Percentiles rank a stretch among this genome's conserved stretches.
Conservation (phyloP, 441 rosid genomes). For the Arabidopsis hybrid region DNA sequence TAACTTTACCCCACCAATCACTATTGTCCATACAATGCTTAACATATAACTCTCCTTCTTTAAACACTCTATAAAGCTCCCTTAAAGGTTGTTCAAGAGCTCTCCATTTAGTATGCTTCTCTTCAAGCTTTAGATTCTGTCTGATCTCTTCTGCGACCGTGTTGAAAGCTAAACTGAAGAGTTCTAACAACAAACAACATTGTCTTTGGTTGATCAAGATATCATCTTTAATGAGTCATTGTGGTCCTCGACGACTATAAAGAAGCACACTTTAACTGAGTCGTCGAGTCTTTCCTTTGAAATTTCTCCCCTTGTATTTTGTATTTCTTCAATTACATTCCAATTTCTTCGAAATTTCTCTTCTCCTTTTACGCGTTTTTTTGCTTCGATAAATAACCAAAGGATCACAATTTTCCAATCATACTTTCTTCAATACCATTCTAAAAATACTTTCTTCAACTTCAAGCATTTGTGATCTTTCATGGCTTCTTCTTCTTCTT, state of each 20-base stretch:
- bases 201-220: conserved; percentile 76
- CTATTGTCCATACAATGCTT: conserved; percentile 72
- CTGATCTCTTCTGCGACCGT: conserved; percentile 77
- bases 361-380: not conserved
- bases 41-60: conserved; percentile 84
- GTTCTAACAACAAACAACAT: conserved; percentile 67
- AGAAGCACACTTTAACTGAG: too few relatives aligned
- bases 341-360: not conserved
- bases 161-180: conserved; percentile 67
- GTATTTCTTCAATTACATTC: not conserved
- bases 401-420: not conserved
- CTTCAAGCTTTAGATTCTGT: conserved; percentile 75
- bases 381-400: not conserved
- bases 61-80: conserved; percentile 77
- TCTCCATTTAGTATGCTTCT: conserved; percentile 84
- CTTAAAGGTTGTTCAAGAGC: conserved; percentile 79
- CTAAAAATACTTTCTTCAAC: not conserved
- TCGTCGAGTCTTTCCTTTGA: too few relatives aligned
- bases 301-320: too few relatives aligned
- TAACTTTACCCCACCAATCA: conserved; percentile 85
- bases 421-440: not conserved
- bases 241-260: too few relatives aligned
- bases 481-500: not conserved
- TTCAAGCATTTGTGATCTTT: not conserved
- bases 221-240: conserved; percentile 42